A percentile compares a stretch with the other conserved stretches of the same genome.
phyloP scores from a whole-genome alignment of 2,329 filamentous ascomycete species.

The Microcyclospora tardicrescens region DNA sequence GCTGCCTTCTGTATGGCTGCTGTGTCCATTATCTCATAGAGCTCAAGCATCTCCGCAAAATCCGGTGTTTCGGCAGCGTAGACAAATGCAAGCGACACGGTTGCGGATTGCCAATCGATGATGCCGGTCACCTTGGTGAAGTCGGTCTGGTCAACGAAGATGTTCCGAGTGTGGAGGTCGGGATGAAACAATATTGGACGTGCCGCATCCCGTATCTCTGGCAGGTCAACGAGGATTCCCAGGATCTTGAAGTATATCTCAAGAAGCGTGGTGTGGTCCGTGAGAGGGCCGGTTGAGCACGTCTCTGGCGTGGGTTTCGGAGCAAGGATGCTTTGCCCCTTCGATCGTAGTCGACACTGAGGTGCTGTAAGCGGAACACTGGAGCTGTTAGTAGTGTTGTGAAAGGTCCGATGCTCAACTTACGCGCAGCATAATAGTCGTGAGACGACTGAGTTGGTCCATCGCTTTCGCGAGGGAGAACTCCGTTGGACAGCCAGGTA shows the following conservation, averaged over 20 bases:
- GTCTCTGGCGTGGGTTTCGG: too few relatives aligned
- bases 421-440: too few relatives aligned
- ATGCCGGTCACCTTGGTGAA: constrained; percentile 20
- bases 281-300: too few relatives aligned
- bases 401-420: too few relatives aligned
- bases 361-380: too few relatives aligned
- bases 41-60: constrained; percentile 2
- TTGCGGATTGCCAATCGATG: constrained; percentile 26
- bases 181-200: constrained; percentile 18
- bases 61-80: constrained; percentile 6
- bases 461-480: too few relatives aligned
- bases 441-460: too few relatives aligned
- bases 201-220: not conserved
- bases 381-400: too few relatives aligned
- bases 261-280: too few relatives aligned
- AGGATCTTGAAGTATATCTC: not conserved
- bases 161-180: constrained; percentile 28
- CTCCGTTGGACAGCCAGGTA: too few relatives aligned
- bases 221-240: not conserved
- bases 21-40: not conserved
- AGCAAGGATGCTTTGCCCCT: too few relatives aligned
- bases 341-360: too few relatives aligned
- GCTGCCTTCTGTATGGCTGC: not conserved
- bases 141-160: constrained; percentile 22
- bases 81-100: constrained; percentile 18